phyloP scores from a whole-genome alignment of 2,329 filamentous ascomycete genomes.

The Arthrobotrys pseudoclavata region DNA sequence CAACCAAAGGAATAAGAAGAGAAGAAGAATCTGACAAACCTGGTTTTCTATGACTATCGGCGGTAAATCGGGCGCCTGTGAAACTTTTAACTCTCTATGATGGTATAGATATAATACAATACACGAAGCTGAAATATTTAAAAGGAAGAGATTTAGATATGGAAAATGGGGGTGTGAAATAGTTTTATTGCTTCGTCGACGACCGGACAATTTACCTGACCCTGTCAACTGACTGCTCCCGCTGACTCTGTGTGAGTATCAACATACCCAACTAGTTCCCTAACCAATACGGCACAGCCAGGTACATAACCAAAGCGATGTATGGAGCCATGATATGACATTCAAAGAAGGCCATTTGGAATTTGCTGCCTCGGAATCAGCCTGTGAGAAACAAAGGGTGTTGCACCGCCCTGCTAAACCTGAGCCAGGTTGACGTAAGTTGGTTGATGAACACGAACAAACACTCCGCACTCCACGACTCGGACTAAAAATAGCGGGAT shows the following conservation, averaged over 20 bases:
- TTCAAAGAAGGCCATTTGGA: constrained; percentile 28
- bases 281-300: too few species aligned
- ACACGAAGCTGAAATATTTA: background rate
- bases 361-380: constrained; percentile 57
- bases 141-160: background rate
- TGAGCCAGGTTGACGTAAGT: constrained; percentile 39
- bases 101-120: background rate
- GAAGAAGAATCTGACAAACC: background rate
- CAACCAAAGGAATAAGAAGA: background rate
- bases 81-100: too few species aligned
- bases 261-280: too few species aligned
- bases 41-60: background rate
- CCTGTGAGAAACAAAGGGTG: constrained; percentile 20
- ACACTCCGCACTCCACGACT: constrained; percentile 1
- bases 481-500: constrained; percentile 31
- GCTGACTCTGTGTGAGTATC: background rate
- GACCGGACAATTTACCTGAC: constrained; percentile 6
- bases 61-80: background rate
- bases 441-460: background rate
- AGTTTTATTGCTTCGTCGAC: constrained; percentile 4
- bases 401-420: constrained; percentile 36
- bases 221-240: constrained; percentile 35
- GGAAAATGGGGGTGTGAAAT: background rate
- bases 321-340: background rate
- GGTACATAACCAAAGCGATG: too few species aligned